Base-by-base conservation (phyloP, 495 filamentous ascomycete species). In the Evernia prunastri region DNA sequence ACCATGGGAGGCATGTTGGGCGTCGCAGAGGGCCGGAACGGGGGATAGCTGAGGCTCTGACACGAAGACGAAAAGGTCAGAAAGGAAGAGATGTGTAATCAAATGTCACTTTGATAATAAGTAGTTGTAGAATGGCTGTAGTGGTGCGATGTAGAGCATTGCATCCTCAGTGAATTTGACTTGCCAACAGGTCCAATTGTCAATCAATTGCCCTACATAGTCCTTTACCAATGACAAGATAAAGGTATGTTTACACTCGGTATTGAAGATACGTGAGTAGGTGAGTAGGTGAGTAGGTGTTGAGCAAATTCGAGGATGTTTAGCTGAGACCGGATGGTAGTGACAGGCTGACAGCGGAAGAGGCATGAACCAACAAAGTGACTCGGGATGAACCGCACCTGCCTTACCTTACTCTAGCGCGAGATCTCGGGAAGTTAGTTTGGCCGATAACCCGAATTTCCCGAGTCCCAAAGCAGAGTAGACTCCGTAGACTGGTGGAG, bases 1-100 rank as follows among this genome's bases (percentile, higher is more conserved):
- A 79, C 77, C 20, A 77, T 71, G 13, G 79, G 67, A 20, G 71
- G 80, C 81, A 82, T 83, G 42, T 36, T 74, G 36, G 35, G 51
- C 45, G 47, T 29, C 18, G 31, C 4, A 23, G 27, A 39, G 37
- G 15, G 23, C 23, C 23, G 20, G 23, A 10, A 45, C 20, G 42
- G 42, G n/a, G 7, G 6, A 15, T 27, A 51, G 23, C 45, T 27
- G 23, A 15, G 45, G 15, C 20, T 2, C 15, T 20, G 40, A 20
- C 15, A 5, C 18, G 40, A 18, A 43, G 40, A n/a, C n/a, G 3
- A 20, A 27, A 51, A 25, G 3, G n/a, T 5, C n/a, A 0, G 9
- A 23, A 27, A 6, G 3, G 15, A 27, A 29, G 0, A 13, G 11
- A 2, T 13, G 4, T 10, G 5, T 20, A 9, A 23, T 45, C 8